Evolutionary conservation across 495 filamentous ascomycete species (phyloP).

Genomic region (Viridothelium virens): DNA sequence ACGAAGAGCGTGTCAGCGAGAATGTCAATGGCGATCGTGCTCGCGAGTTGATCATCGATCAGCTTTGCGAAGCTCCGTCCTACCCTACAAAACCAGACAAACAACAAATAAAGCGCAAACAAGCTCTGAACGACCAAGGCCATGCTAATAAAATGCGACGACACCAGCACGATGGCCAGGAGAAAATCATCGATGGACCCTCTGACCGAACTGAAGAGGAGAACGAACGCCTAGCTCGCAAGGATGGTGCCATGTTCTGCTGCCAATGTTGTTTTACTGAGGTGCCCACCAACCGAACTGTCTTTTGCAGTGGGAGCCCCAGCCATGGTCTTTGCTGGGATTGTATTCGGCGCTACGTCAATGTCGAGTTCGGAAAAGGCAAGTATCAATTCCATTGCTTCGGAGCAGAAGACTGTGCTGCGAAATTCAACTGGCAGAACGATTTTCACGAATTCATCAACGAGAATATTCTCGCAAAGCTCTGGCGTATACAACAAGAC

Average conservation of each 20-base stretch:
- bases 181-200: not conserved
- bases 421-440: slow-evolving; percentile 27
- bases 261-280: slow-evolving; percentile 52
- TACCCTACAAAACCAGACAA: slow-evolving; percentile 33
- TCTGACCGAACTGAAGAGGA: not conserved
- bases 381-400: slow-evolving; percentile 54
- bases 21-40: slow-evolving; percentile 13
- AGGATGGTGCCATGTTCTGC: not conserved
- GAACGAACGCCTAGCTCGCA: not conserved
- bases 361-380: slow-evolving; percentile 55
- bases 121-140: slow-evolving; percentile 18
- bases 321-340: slow-evolving; percentile 61
- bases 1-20: slow-evolving; percentile 18
- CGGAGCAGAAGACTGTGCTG: slow-evolving; percentile 28
- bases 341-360: slow-evolving; percentile 58
- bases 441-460: slow-evolving; percentile 53
- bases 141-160: slow-evolving; percentile 19
- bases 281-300: slow-evolving; percentile 54
- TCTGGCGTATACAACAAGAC: slow-evolving; percentile 64
- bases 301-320: slow-evolving; percentile 53
- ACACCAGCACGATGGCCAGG: not conserved
- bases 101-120: slow-evolving; percentile 26
- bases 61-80: slow-evolving; percentile 20
- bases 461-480: slow-evolving; percentile 45
- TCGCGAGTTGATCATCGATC: slow-evolving; percentile 21